A percentile compares a stretch with the other conserved stretches of the same genome.
phyloP scores from a whole-genome alignment of 2,329 filamentous ascomycete species.

The Penicillium sp. region DNA sequence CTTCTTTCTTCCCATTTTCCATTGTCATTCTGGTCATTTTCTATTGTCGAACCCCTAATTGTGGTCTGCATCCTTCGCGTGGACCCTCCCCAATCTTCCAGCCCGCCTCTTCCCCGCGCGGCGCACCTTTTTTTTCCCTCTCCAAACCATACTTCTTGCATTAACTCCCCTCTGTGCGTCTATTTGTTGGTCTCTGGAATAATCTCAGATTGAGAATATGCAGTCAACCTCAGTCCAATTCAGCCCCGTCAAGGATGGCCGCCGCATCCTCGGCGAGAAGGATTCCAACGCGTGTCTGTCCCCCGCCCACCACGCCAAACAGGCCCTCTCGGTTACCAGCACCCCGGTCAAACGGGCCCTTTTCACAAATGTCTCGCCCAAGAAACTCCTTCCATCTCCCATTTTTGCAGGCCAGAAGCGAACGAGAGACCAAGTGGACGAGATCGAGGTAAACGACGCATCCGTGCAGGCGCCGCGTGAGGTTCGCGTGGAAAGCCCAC shows the following conservation, averaged over 20 bases:
- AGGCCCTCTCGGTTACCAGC: constrained; percentile 18
- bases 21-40: background rate
- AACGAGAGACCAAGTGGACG: constrained; percentile 42
- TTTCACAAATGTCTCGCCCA: constrained; percentile 28
- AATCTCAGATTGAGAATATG: constrained; percentile 16
- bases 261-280: constrained; percentile 45
- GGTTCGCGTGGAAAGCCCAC: constrained; percentile 14
- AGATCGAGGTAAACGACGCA: constrained; percentile 26
- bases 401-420: constrained; percentile 44
- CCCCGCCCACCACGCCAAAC: constrained; percentile 27
- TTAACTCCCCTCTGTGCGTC: background rate
- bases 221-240: constrained; percentile 24
- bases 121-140: constrained; percentile 1
- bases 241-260: constrained; percentile 39
- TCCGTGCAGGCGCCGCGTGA: constrained; percentile 21
- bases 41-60: background rate
- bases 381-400: constrained; percentile 35
- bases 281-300: constrained; percentile 44
- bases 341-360: constrained; percentile 33
- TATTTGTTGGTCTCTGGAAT: background rate
- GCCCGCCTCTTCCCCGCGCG: constrained; percentile 13
- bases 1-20: background rate
- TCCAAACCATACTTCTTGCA: constrained; percentile 3
- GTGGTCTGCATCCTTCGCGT: constrained; percentile 4
- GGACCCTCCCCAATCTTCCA: constrained; percentile 7